Evolutionary conservation across 108 stramenopile genomes (phyloP).

Genomic region (Skeletonema tropicum): DNA sequence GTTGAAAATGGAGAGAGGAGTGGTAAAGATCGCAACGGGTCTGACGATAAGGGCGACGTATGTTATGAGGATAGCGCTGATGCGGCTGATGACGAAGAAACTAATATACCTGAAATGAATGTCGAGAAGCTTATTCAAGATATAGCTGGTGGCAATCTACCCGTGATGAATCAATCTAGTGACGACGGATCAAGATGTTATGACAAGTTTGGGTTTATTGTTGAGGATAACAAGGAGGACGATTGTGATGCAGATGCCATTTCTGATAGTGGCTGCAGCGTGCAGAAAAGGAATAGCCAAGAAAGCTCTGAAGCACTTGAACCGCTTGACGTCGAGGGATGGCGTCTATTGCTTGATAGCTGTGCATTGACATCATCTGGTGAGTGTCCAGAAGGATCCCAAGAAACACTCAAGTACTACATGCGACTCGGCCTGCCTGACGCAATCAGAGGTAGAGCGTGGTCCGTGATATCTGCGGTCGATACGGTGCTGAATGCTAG

Average conservation of each 20-base stretch:
- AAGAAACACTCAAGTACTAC: slow-evolving; percentile 15
- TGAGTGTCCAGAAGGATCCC: background rate
- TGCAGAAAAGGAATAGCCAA: background rate
- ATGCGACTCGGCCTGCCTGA: slow-evolving; percentile 29
- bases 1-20: background rate
- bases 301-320: background rate
- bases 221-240: slow-evolving; percentile 6
- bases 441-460: slow-evolving; percentile 9
- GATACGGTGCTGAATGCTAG: slow-evolving; percentile 19
- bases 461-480: slow-evolving; percentile 23
- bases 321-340: background rate
- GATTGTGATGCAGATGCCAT: background rate
- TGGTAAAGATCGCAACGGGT: background rate
- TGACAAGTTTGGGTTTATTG: slow-evolving; percentile 20
- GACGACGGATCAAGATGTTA: slow-evolving; percentile 8
- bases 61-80: background rate
- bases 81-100: background rate
- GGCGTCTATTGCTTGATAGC: slow-evolving; percentile 2
- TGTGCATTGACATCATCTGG: slow-evolving; percentile 4
- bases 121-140: background rate
- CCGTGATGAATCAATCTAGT: background rate
- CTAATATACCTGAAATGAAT: background rate
- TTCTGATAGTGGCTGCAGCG: background rate
- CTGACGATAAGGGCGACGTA: background rate
- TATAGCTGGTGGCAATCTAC: slow-evolving; percentile 4